phyloP scores from a whole-genome alignment of 2,329 filamentous ascomycete genomes.

The Colletotrichum sojae region DNA sequence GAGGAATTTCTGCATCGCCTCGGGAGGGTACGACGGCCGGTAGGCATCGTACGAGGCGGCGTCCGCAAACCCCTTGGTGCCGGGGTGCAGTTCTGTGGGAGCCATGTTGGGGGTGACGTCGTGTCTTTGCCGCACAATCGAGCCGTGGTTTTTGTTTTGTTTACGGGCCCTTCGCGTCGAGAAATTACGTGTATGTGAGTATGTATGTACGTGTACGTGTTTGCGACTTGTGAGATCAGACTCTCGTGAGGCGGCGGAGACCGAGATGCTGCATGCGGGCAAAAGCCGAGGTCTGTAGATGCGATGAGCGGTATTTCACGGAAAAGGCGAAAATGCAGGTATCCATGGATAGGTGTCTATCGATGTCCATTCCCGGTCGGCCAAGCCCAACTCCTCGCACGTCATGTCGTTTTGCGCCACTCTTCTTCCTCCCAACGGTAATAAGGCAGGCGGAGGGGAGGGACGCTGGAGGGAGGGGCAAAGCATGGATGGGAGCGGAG shows the following conservation, averaged over 20 bases:
- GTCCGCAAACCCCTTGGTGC: conserved; percentile 73
- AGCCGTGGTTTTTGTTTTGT: not conserved
- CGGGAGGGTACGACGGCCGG: conserved; percentile 75
- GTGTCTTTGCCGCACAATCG: not conserved
- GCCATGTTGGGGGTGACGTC: conserved; percentile 11
- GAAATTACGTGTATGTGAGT: too few species aligned
- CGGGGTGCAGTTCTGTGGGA: conserved; percentile 63
- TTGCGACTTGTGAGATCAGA: not conserved
- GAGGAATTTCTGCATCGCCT: conserved; percentile 72
- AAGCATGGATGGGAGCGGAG: not conserved
- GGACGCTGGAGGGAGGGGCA: not conserved
- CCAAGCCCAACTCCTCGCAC: conserved; percentile 15
- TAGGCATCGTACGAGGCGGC: conserved; percentile 76
- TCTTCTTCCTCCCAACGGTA: not conserved
- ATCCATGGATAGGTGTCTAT: not conserved
- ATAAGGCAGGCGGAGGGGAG: conserved; percentile 15
- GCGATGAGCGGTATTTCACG: conserved; percentile 1
- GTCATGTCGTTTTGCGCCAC: conserved; percentile 22
- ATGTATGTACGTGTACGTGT: too few species aligned
- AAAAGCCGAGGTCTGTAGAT: conserved; percentile 5
- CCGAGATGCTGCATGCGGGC: not conserved
- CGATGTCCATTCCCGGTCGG: not conserved
- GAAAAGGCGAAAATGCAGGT: conserved; percentile 2
- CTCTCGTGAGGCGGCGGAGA: not conserved
- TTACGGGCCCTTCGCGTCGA: too few species aligned